Evolutionary conservation across 2,329 filamentous ascomycete genomes (phyloP).

Genomic region (Aspergillus alliaceus): DNA sequence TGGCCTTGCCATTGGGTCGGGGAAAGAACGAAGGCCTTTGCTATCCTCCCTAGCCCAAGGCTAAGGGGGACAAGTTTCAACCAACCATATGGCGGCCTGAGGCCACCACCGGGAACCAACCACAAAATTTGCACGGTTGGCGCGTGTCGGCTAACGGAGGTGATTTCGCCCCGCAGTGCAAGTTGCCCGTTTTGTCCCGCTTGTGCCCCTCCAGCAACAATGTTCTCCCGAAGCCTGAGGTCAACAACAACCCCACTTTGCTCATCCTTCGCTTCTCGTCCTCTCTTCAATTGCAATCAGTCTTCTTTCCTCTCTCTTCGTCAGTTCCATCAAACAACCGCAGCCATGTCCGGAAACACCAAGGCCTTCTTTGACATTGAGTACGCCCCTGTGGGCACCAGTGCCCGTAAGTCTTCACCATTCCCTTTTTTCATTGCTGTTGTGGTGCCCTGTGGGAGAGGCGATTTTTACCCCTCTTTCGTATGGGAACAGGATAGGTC

Average conservation of each 20-base stretch:
- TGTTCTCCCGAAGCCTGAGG: conserved; percentile 43
- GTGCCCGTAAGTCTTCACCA: conserved; percentile 27
- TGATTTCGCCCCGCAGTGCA: not conserved
- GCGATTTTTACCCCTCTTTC: conserved; percentile 11
- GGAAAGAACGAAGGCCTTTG: not conserved
- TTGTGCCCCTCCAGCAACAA: conserved; percentile 39
- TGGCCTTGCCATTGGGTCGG: not conserved
- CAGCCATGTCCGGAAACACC: conserved; percentile 66
- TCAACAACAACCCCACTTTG: conserved; percentile 47
- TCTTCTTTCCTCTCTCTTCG: conserved; percentile 40
- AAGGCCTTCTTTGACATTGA: conserved; percentile 77
- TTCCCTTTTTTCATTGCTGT: conserved; percentile 13
- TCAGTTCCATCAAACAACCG: conserved; percentile 63
- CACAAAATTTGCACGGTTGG: conserved; percentile 15
- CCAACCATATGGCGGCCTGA: conserved; percentile 10
- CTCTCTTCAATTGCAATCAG: conserved; percentile 33
- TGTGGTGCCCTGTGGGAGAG: conserved; percentile 12
- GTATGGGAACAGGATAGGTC: not conserved
- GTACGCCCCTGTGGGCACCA: conserved; percentile 46
- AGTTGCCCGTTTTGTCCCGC: conserved; percentile 25
- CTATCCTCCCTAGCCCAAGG: not conserved
- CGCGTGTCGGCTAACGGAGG: conserved; percentile 15
- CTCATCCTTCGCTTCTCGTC: conserved; percentile 36
- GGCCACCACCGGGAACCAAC: not conserved
- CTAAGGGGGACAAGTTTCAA: not conserved